Evolutionary conservation across 2,329 filamentous ascomycete genomes (phyloP), one percentile per base, ranked within the genome.

Genomic region (Pseudopithomyces maydicus): DNA sequence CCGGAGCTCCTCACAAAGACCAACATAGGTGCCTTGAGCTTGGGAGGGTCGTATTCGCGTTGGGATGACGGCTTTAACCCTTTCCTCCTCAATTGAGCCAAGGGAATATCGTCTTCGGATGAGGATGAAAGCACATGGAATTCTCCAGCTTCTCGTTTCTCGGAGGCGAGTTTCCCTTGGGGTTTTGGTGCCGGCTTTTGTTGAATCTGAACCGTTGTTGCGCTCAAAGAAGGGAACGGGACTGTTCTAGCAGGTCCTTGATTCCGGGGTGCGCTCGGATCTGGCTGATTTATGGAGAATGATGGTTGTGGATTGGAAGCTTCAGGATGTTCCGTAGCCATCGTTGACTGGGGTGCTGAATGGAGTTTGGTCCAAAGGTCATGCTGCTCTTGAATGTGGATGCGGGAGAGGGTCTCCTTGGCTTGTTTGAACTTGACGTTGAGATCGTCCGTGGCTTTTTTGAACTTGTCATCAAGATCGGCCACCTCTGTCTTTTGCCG

Each of bases 301-400:
- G 14, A 33, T 12, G 8, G 2, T 1, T 23, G 32, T 26, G n/a
- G 7, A 38, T n/a, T 36, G 19, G 47, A 23, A 23, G 32, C 32
- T 32, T 10, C 7, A 39, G 19, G 19, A 1, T 23, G 45, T 22
- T 14, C 12, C 41, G n/a, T 8, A 44, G n/a, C 41, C 41, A 8
- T 44, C 7, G 8, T n/a, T 23, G 19, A 10, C 20, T 6, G 41
- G 8, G 19, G 11, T 7, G 12, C 3, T 6, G 19, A 14, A 29
- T 32, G 35, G 42, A 26, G 26, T 6, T 11, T 35, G 1, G 19
- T 55, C 60, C 58, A 59, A 32, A 66, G 59, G 0, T 52, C 36
- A 1, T 48, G 19, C 29, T 64, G 54, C 39, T 63, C 62, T 8
- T 33, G 22, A 6, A 20, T 11, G 15, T 66, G 62, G 3, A 22